These are phyloP conservation scores for Pseudovirgaria hyperparasitica DNA, from an alignment of 2,329 filamentous ascomycete genomes.

Conservation along the genomic window DNA sequence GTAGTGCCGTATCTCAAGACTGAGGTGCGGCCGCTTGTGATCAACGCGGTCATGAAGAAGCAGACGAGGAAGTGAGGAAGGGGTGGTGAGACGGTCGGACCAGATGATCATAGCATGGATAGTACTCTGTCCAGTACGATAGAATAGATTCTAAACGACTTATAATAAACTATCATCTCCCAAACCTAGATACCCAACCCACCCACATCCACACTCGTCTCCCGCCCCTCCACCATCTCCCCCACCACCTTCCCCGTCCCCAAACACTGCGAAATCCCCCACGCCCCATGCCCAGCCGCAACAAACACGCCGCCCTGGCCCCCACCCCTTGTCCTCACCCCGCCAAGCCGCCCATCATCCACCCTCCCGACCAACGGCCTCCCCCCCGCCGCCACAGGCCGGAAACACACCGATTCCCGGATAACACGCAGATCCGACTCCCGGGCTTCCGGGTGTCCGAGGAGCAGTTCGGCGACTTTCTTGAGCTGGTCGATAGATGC, in stretches of 20 bases:
- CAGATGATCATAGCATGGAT: no score
- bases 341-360: slow-evolving; percentile 43
- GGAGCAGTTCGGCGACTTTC: slow-evolving; percentile 34
- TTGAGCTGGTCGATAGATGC: slow-evolving; percentile 39
- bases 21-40: no score
- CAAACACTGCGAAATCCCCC: slow-evolving; percentile 46
- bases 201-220: slow-evolving; percentile 50
- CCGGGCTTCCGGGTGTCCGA: slow-evolving; percentile 28
- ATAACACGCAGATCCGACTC: slow-evolving; percentile 50
- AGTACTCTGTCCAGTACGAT: no score
- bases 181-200: no score
- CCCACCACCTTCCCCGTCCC: slow-evolving; percentile 60
- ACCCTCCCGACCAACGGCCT: slow-evolving; percentile 50
- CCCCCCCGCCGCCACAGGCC: slow-evolving; percentile 53
- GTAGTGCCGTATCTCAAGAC: no score
- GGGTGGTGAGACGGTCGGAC: no score
- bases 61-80: no score
- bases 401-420: slow-evolving; percentile 57
- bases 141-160: no score
- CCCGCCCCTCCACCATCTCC: slow-evolving; percentile 52
- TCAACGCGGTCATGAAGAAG: no score
- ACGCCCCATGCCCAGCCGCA: slow-evolving; percentile 62
- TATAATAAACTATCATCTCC: no score
- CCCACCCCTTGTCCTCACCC: slow-evolving; percentile 28
- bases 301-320: slow-evolving; percentile 54